Base-by-base conservation (phyloP, 257 asterid species). In the Przewalskia tangutica region DNA sequence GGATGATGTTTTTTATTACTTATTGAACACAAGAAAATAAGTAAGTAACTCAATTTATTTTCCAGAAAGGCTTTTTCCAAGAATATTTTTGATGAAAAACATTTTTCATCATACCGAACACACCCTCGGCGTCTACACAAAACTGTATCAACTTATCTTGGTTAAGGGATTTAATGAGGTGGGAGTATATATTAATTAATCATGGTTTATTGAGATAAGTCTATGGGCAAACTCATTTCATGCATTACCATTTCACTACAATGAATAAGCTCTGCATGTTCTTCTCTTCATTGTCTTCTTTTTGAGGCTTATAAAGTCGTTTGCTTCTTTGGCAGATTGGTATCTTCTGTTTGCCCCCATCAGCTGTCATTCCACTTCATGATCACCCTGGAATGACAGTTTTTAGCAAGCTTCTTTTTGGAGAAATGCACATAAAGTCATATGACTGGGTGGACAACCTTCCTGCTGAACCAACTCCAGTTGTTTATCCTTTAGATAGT, bases 351-450 rank as follows among this genome's bases (percentile, higher is more conserved):
- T 88, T 95, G 91, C 98, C 98, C 0, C 97, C 97, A 40, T 85
- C 85, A 18, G 90, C 93, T 70, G 97, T 95, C 67, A 95, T 95
- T 63, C 98, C 98, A 3, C 95, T 95, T 34, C 98, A 95, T 48
- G 89, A 93, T 90, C 98, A 95, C 85, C 98, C 98, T 5, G 98
- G 92, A 53, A 95, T 95, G 98, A 93, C 98, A 0, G 98, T 95
- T 77, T 92, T 95, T 83, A 87, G 98, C 90, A 95, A 92, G 89
- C 91, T 95, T 82, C 92, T 95, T n/a, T 92, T 92, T 44, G 98
- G 98, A 20, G 89, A 90, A 4, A 93, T 95, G 98, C 98, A 93
- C 83, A 89, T 93, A 83, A 90, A 91, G 55, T 85, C 98, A 0
- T 90, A 86, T 59, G 98, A 95, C 84, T 95, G 98, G 98, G 88